Conservation (phyloP, 805 yeast genomes). For the Starmerella geochares region DNA sequence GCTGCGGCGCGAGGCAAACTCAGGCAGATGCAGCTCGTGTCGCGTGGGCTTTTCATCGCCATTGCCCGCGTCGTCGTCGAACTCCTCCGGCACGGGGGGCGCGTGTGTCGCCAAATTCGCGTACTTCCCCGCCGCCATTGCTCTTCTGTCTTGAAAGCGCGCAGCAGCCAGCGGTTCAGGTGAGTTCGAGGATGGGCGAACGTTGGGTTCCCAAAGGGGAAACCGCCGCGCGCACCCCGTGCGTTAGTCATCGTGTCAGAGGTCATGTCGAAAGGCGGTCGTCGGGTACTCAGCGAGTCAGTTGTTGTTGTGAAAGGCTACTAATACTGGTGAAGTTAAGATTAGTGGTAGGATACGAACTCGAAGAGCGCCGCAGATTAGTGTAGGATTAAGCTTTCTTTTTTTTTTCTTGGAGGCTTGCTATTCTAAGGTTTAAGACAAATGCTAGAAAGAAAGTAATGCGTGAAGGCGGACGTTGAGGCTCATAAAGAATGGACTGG, state of each 20-base stretch:
- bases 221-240: neutral
- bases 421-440: neutral
- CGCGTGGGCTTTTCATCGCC: neutral
- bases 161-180: too few relatives aligned
- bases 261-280: neutral
- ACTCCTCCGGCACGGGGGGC: neutral
- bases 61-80: neutral
- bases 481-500: neutral
- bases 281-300: too few relatives aligned
- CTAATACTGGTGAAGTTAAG: too few relatives aligned
- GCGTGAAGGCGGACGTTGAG: neutral
- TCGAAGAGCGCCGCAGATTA: too few relatives aligned
- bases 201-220: constrained; percentile 2
- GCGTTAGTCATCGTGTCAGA: neutral
- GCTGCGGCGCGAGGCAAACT: neutral
- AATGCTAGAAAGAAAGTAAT: neutral
- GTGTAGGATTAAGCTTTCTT: neutral
- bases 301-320: too few relatives aligned
- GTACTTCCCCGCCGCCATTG: neutral
- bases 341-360: too few relatives aligned
- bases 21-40: neutral
- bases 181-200: too few relatives aligned
- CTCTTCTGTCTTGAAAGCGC: too few relatives aligned
- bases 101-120: neutral
- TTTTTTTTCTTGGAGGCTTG: neutral